phyloP scores from a whole-genome alignment of 1,139 yeast species.

The Petasospora fabianii region DNA sequence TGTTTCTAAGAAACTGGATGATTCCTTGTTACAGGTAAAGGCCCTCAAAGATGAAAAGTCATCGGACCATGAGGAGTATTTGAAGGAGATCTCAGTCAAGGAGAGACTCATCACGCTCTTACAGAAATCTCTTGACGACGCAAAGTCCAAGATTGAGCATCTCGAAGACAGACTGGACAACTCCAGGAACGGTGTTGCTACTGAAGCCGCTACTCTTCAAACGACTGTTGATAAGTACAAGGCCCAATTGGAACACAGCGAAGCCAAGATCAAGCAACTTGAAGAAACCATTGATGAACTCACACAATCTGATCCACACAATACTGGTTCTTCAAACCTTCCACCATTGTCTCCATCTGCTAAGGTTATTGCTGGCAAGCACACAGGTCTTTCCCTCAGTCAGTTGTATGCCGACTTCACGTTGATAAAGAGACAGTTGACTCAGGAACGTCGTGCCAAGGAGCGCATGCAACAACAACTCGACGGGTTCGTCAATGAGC shows the following conservation, averaged over 20 bases:
- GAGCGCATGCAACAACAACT: slow-evolving; percentile 67
- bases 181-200: slow-evolving; percentile 39
- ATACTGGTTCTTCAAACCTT: slow-evolving; percentile 11
- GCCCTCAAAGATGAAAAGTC: slow-evolving; percentile 46
- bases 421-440: slow-evolving; percentile 60
- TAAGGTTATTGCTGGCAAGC: slow-evolving; percentile 41
- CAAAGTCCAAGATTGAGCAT: slow-evolving; percentile 43
- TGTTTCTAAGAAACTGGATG: slow-evolving; percentile 36
- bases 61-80: slow-evolving; percentile 48
- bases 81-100: slow-evolving; percentile 61
- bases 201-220: slow-evolving; percentile 28
- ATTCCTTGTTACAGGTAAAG: slow-evolving; percentile 38
- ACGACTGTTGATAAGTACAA: slow-evolving; percentile 35
- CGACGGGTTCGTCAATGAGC: slow-evolving; percentile 66
- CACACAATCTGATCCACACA: slow-evolving; percentile 24
- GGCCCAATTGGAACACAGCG: slow-evolving; percentile 25
- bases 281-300: slow-evolving; percentile 42
- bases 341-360: slow-evolving; percentile 40
- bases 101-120: slow-evolving; percentile 60
- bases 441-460: slow-evolving; percentile 69
- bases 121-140: slow-evolving; percentile 47
- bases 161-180: slow-evolving; percentile 45
- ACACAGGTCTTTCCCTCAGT: slow-evolving; percentile 60
- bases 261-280: slow-evolving; percentile 37
- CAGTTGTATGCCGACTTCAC: slow-evolving; percentile 67